phyloP scores from a whole-genome alignment of 305 asterid species.

The Andrographis paniculata region DNA sequence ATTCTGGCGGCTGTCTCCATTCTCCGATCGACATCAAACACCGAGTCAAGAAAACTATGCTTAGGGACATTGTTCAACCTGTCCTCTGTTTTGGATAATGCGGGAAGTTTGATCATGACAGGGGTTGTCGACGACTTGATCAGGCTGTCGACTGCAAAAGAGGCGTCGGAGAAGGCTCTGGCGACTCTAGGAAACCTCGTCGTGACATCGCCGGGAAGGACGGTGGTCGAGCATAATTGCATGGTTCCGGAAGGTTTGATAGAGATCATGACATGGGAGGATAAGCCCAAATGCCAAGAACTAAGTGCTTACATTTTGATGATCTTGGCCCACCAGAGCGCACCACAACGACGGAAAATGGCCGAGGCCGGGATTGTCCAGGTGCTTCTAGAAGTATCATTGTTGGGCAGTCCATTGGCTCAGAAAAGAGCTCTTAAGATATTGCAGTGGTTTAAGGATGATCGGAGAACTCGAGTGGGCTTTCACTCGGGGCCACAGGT shows the following conservation, averaged over 20 bases:
- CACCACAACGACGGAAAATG: slow-evolving; percentile 45
- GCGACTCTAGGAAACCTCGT: slow-evolving; percentile 43
- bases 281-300: slow-evolving; percentile 48
- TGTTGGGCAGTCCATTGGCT: slow-evolving; percentile 51
- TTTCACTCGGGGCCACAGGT: slow-evolving; percentile 52
- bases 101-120: slow-evolving; percentile 20
- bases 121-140: slow-evolving; percentile 27
- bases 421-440: slow-evolving; percentile 57
- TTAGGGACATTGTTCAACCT: slow-evolving; percentile 35
- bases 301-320: slow-evolving; percentile 46
- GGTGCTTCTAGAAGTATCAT: slow-evolving; percentile 50
- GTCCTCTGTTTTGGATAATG: slow-evolving; percentile 39
- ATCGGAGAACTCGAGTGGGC: slow-evolving; percentile 32
- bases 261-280: slow-evolving; percentile 54
- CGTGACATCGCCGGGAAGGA: slow-evolving; percentile 40
- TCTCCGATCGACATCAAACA: slow-evolving; percentile 31
- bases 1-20: slow-evolving; percentile 29
- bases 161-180: slow-evolving; percentile 45
- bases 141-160: slow-evolving; percentile 22
- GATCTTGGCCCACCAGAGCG: slow-evolving; percentile 63
- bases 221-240: slow-evolving; percentile 31
- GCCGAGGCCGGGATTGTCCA: slow-evolving; percentile 47
- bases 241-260: slow-evolving; percentile 41
- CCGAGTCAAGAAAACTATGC: slow-evolving; percentile 30
- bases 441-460: slow-evolving; percentile 57